A percentile compares a stretch with the other conserved stretches of the same genome.
Evolutionary conservation across 1,284 basidiomycete genomes (phyloP).

Genomic region (Cystobasidiaceae sp.): DNA sequence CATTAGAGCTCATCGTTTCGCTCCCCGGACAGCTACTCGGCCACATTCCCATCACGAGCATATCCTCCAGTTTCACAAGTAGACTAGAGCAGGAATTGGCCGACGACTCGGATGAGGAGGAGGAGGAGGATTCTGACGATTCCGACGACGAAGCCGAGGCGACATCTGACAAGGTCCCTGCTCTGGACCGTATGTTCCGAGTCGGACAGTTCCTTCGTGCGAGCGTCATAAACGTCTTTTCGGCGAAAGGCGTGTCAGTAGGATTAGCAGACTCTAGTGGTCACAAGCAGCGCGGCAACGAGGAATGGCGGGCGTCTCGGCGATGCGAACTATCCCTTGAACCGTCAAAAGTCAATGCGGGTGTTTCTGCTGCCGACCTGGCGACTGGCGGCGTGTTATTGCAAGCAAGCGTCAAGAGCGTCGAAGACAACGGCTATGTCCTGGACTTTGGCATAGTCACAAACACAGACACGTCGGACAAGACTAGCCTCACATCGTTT

Average conservation of each 20-base stretch:
- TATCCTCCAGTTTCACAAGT: constrained; percentile 76
- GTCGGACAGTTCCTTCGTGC: constrained; percentile 82
- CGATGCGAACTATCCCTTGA: constrained; percentile 82
- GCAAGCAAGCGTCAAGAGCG: constrained; percentile 57
- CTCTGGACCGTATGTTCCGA: constrained; percentile 68
- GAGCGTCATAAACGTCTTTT: constrained; percentile 63
- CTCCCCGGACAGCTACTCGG: constrained; percentile 91
- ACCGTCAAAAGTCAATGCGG: constrained; percentile 79
- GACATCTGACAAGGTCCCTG: constrained; percentile 52
- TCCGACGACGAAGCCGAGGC: constrained; percentile 53
- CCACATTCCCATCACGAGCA: constrained; percentile 90
- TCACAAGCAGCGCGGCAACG: constrained; percentile 57
- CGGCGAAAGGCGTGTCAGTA: constrained; percentile 43
- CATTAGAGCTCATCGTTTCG: constrained; percentile 85
- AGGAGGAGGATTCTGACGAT: constrained; percentile 54
- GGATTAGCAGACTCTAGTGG: constrained; percentile 50
- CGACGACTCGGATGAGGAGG: constrained; percentile 50
- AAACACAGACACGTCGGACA: constrained; percentile 1
- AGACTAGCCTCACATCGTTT: constrained; percentile 62
- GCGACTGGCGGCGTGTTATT: constrained; percentile 60
- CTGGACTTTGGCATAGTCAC: constrained; percentile 70
- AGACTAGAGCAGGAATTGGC: constrained; percentile 58
- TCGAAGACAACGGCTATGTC: constrained; percentile 92
- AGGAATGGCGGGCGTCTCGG: constrained; percentile 61
- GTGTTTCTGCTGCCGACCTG: constrained; percentile 72